A percentile compares a stretch with the other conserved stretches of the same genome.
These are phyloP conservation scores for Bodo saltans DNA, from an alignment of 78 protist genomes.

Conservation along the genomic window DNA sequence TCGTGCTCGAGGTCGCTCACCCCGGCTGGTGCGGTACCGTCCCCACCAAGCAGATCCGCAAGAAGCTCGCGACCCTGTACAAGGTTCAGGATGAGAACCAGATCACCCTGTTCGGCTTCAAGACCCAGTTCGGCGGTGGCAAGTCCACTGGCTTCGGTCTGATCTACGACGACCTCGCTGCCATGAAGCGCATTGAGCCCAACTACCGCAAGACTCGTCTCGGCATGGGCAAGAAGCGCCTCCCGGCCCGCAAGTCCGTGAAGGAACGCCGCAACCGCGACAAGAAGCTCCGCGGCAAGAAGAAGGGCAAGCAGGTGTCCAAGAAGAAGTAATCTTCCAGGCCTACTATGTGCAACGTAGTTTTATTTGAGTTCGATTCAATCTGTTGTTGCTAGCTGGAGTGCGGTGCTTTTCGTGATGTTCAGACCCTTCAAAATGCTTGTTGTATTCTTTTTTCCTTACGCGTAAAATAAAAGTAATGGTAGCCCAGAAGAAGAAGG, in stretches of 20 bases:
- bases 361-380: too few relatives aligned
- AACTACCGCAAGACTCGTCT: constrained; percentile 78
- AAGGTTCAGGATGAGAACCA: constrained; percentile 64
- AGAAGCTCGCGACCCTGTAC: constrained; percentile 85
- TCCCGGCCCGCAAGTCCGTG: background rate
- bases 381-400: too few relatives aligned
- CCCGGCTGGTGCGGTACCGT: background rate
- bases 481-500: background rate
- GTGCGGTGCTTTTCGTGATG: too few relatives aligned
- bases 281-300: background rate
- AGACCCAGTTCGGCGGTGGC: constrained; percentile 95
- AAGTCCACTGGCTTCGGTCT: constrained; percentile 88
- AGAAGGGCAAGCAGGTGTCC: background rate
- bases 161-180: constrained; percentile 82
- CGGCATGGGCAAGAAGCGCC: constrained; percentile 40
- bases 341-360: too few relatives aligned
- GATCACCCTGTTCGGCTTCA: constrained; percentile 83
- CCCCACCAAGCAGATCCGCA: constrained; percentile 4
- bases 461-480: background rate
- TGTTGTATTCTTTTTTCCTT: background rate
- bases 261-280: background rate
- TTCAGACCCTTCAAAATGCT: background rate
- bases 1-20: constrained; percentile 60
- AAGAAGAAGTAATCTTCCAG: background rate
- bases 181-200: constrained; percentile 80